Base-by-base conservation (phyloP, 352 stramenopile genomes). In the Globisporangium paddicum region DNA sequence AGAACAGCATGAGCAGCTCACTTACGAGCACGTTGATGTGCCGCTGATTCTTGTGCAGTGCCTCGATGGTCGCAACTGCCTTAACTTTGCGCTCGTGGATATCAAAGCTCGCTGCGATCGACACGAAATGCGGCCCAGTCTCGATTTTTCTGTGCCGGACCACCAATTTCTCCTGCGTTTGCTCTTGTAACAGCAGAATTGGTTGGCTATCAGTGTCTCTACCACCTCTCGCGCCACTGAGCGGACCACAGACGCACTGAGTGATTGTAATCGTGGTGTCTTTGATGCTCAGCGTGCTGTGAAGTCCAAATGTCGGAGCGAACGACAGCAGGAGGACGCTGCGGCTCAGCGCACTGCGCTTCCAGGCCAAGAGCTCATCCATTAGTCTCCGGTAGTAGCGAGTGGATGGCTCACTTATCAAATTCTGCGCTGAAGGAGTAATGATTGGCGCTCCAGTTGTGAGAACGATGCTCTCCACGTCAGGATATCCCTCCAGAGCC, bases 231-330 rank as follows among this genome's bases (percentile, higher is more conserved):
- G n/a, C 45, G 3, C 53, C 48, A 9, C 63, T 46, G n/a, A 70
- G 21, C 1, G 76, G 64, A 5, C 76, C 76, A 3, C 76, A 86
- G 0, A 80, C n/a, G n/a, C 75, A 49, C 41, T 85, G 72, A 4
- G 35, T 48, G 7, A 85, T 67, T 4, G 49, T 60, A 7, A 79
- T 49, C 18, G 49, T 72, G 21, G 70, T 82, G 37, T 78, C 66
- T 35, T 75, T 76, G 2, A 83, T 28, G 14, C 45, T 68, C 35
- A 83, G 25, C 0, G 56, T 47, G 5, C 56, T 68, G 30, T 64
- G 41, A 26, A 56, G 73, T 8, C 71, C 65, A 38, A 18, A 55
- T 16, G 8, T 13, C 32, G 44, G 25, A 32, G 32, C 11, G 19
- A 67, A 75, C 5, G 73, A 64, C 0, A 72, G 42, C 14, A 82